Evolutionary conservation across 345 rosid species (phyloP).

Genomic region (Kandelia obovata): DNA sequence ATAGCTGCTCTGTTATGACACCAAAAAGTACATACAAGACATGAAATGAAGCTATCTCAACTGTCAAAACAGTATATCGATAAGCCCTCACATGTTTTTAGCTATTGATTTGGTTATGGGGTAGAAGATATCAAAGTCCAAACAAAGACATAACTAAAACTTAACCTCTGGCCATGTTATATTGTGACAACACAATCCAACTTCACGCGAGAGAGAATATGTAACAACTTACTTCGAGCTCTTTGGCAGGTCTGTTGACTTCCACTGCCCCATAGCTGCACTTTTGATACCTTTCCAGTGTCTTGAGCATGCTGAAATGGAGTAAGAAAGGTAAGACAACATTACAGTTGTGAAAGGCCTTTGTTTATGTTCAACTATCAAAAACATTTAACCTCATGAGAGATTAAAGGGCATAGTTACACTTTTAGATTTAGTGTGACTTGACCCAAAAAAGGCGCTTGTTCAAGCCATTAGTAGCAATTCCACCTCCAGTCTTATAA

Average conservation of each 20-base stretch:
- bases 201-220: neutral
- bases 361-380: too few species aligned
- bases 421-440: too few species aligned
- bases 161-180: neutral
- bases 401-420: too few species aligned
- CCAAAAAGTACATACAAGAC: neutral
- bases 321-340: neutral
- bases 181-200: neutral
- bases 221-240: conserved; percentile 61
- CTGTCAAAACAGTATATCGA: too few species aligned
- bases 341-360: neutral
- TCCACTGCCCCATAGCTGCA: conserved; percentile 91
- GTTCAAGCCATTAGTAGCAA: too few species aligned
- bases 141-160: neutral
- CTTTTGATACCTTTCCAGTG: conserved; percentile 90
- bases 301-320: conserved; percentile 77
- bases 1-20: conserved; percentile 62
- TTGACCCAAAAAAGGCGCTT: too few species aligned
- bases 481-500: too few species aligned
- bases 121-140: neutral
- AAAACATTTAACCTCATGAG: too few species aligned
- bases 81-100: neutral
- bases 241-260: conserved; percentile 80
- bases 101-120: conserved; percentile 85
- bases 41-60: too few species aligned